Evolutionary conservation across 2,329 filamentous ascomycete genomes (phyloP).

Genomic region (Arthrobotrys musiformis): DNA sequence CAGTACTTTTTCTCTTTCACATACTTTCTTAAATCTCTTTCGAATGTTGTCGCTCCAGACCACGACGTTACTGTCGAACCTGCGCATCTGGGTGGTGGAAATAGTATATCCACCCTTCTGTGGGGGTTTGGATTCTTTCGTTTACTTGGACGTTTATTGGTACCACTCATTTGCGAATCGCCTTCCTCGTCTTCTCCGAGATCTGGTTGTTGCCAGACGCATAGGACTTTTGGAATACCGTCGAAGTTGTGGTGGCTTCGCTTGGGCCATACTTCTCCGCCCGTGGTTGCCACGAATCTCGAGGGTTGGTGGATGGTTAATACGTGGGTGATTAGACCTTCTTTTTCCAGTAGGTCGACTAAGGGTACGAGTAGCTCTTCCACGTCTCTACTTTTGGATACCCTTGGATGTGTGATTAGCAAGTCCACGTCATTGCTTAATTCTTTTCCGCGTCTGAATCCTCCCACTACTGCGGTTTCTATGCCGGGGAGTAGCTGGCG

Average conservation of each 20-base stretch:
- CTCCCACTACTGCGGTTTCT: slow-evolving; percentile 76
- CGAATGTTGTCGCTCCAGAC: slow-evolving; percentile 88
- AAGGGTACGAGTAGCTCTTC: slow-evolving; percentile 77
- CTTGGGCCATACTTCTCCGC: slow-evolving; percentile 37
- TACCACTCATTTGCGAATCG: slow-evolving; percentile 59
- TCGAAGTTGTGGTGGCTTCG: slow-evolving; percentile 73
- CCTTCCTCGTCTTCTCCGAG: slow-evolving; percentile 63
- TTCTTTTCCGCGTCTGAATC: slow-evolving; percentile 81
- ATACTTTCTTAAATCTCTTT: slow-evolving; percentile 84
- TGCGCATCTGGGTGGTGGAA: slow-evolving; percentile 86
- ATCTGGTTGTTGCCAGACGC: slow-evolving; percentile 84
- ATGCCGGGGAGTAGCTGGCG: slow-evolving; percentile 70
- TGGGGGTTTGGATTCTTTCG: slow-evolving; percentile 77
- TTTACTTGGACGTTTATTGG: slow-evolving; percentile 30
- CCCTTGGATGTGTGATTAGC: slow-evolving; percentile 79
- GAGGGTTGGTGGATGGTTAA: slow-evolving; percentile 63
- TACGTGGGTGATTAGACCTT: slow-evolving; percentile 81
- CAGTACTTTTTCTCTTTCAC: slow-evolving; percentile 76
- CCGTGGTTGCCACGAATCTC: slow-evolving; percentile 15
- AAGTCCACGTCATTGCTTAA: slow-evolving; percentile 85
- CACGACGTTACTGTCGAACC: slow-evolving; percentile 90
- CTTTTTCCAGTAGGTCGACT: slow-evolving; percentile 75
- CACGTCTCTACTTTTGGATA: slow-evolving; percentile 38
- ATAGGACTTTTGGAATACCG: slow-evolving; percentile 87
- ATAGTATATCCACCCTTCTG: slow-evolving; percentile 89